These are phyloP conservation scores for Fusarium hainanense DNA, from an alignment of 2,329 filamentous ascomycete species.

Conservation along the genomic window DNA sequence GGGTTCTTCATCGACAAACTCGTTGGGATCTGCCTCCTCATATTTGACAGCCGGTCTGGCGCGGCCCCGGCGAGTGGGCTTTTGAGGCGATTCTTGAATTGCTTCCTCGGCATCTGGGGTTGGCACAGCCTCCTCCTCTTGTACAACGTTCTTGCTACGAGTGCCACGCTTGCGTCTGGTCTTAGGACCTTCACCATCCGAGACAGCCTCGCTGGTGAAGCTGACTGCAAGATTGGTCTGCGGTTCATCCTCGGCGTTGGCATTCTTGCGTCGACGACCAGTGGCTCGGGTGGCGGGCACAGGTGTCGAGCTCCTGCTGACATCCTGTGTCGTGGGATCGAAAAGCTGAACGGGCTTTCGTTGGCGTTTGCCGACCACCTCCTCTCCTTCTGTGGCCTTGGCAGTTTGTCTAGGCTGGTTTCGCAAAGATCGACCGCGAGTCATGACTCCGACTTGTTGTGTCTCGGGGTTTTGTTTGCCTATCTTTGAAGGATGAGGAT, in stretches of 20 bases:
- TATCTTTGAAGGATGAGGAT: constrained; percentile 66
- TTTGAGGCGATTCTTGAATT: constrained; percentile 35
- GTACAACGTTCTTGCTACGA: constrained; percentile 42
- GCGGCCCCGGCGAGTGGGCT: constrained; percentile 44
- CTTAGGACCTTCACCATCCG: constrained; percentile 50
- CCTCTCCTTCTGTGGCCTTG: constrained; percentile 66
- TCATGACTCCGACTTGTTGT: constrained; percentile 63
- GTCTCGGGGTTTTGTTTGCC: constrained; percentile 68
- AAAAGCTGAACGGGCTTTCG: constrained; percentile 63
- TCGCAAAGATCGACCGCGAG: constrained; percentile 64
- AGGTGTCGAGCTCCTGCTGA: constrained; percentile 65
- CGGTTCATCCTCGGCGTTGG: constrained; percentile 46
- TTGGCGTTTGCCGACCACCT: constrained; percentile 64
- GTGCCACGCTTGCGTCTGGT: constrained; percentile 48
- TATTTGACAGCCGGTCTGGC: constrained; percentile 44
- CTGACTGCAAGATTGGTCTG: constrained; percentile 46
- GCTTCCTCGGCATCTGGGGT: constrained; percentile 36
- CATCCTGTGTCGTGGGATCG: constrained; percentile 62
- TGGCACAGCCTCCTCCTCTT: constrained; percentile 42
- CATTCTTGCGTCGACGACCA: constrained; percentile 49
- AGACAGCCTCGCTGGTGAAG: constrained; percentile 50
- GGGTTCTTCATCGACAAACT: constrained; percentile 46
- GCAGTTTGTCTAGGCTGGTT: constrained; percentile 68
- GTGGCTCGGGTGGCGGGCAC: constrained; percentile 47
- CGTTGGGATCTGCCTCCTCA: constrained; percentile 47